Conservation (phyloP, 805 yeast genomes). For the Candida patagonica region DNA sequence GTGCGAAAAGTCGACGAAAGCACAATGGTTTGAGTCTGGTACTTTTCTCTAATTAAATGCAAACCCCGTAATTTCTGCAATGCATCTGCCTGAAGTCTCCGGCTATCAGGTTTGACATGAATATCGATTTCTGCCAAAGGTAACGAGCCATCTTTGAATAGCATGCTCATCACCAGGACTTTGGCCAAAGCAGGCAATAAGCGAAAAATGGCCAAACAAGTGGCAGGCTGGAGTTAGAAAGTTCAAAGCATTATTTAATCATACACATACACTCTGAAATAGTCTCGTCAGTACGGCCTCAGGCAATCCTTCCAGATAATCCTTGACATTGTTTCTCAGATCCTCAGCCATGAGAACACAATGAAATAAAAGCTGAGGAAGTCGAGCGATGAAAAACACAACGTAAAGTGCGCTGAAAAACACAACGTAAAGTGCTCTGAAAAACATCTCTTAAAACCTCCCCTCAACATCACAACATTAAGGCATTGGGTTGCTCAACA, state of each 20-base stretch:
- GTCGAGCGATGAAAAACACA: too few species aligned
- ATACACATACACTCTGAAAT: slow-evolving; percentile 37
- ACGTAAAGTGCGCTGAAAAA: too few species aligned
- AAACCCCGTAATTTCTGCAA: slow-evolving; percentile 64
- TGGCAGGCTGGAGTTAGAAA: slow-evolving; percentile 53
- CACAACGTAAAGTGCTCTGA: too few species aligned
- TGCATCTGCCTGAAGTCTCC: slow-evolving; percentile 57
- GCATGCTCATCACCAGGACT: slow-evolving; percentile 76
- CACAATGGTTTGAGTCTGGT: slow-evolving; percentile 36
- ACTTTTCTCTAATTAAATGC: slow-evolving; percentile 59
- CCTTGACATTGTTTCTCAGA: slow-evolving; percentile 70
- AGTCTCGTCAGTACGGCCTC: slow-evolving; percentile 74
- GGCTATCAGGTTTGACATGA: slow-evolving; percentile 61
- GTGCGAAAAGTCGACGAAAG: slow-evolving; percentile 60
- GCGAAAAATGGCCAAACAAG: slow-evolving; percentile 88
- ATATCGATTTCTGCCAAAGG: slow-evolving; percentile 57
- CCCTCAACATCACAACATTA: too few species aligned
- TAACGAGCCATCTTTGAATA: slow-evolving; percentile 70
- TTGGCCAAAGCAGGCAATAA: slow-evolving; percentile 84
- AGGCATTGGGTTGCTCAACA: too few species aligned
- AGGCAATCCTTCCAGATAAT: slow-evolving; percentile 83
- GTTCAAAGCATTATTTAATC: not conserved
- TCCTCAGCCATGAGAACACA: too few species aligned
- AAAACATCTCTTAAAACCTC: too few species aligned
- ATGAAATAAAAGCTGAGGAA: too few species aligned